A percentile compares a stretch with the other conserved stretches of the same genome.
phyloP scores from a whole-genome alignment of 176 grass and related monocot species.

The Eragrostis curvula region DNA sequence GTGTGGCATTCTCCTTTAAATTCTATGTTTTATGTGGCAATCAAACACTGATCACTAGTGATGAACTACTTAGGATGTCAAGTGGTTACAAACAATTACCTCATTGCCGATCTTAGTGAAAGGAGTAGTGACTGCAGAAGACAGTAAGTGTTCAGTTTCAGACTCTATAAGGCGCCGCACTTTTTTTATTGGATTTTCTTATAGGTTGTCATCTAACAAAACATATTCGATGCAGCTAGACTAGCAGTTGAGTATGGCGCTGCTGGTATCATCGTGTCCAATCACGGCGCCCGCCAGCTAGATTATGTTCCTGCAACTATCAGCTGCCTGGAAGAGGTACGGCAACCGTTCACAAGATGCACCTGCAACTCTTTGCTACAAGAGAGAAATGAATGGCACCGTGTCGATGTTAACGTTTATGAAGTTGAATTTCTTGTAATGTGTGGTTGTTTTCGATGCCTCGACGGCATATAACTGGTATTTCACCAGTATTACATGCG shows the following conservation, averaged over 20 bases:
- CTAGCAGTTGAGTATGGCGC: conserved; percentile 69
- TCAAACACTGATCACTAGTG: background rate
- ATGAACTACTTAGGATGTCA: conserved; percentile 63
- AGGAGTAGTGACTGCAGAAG: conserved; percentile 90
- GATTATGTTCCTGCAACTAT: conserved; percentile 95
- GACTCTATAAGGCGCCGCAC: background rate
- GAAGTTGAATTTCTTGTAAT: background rate
- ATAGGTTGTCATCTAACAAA: background rate
- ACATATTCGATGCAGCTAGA: conserved; percentile 56
- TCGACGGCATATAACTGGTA: background rate
- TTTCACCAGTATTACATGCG: background rate
- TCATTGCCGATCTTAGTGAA: conserved; percentile 87
- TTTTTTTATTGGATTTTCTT: background rate
- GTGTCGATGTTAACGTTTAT: background rate
- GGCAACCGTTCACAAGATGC: background rate
- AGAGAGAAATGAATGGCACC: background rate
- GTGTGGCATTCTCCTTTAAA: background rate
- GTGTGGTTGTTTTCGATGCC: background rate
- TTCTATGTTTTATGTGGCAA: background rate
- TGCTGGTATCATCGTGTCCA: conserved; percentile 90
- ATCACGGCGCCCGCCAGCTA: conserved; percentile 91
- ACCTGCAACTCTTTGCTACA: background rate
- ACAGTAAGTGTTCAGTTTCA: conserved; percentile 55
- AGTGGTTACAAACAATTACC: conserved; percentile 87
- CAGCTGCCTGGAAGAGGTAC: conserved; percentile 94